A percentile compares a stretch with the other conserved stretches of the same genome.
Conservation (phyloP, 495 filamentous ascomycete species). For the Daldinia concentrica region DNA sequence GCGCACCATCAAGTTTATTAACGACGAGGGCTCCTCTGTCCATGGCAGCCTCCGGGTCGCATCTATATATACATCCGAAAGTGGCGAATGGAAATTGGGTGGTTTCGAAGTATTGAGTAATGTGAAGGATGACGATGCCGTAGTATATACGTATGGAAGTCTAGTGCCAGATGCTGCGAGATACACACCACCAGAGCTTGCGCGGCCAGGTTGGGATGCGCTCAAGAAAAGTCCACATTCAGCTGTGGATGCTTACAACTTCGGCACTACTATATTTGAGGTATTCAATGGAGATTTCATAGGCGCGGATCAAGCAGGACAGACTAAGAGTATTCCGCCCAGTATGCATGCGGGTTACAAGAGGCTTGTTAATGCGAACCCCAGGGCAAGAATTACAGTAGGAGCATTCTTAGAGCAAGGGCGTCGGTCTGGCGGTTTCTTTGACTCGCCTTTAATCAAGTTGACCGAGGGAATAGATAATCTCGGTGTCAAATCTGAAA, state of each 20-base stretch:
- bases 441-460: conserved; percentile 90
- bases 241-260: conserved; percentile 86
- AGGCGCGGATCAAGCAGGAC: conserved; percentile 76
- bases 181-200: conserved; percentile 86
- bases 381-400: conserved; percentile 84
- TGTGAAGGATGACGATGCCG: conserved; percentile 91
- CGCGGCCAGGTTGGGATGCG: conserved; percentile 85
- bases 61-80: conserved; percentile 90
- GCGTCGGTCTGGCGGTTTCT: conserved; percentile 81
- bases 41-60: conserved; percentile 86
- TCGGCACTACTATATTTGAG: conserved; percentile 85
- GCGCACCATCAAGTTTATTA: conserved; percentile 93
- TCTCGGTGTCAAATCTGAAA: conserved; percentile 84
- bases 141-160: conserved; percentile 90
- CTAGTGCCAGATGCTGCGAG: conserved; percentile 82
- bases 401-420: conserved; percentile 92
- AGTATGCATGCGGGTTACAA: conserved; percentile 91
- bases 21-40: conserved; percentile 88
- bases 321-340: conserved; percentile 86
- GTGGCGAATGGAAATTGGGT: conserved; percentile 96
- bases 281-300: conserved; percentile 86
- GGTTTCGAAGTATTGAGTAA: conserved; percentile 94
- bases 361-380: conserved; percentile 84
- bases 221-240: conserved; percentile 84
- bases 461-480: conserved; percentile 92